phyloP scores from a whole-genome alignment of 2,329 filamentous ascomycete species.

The Knoxdaviesia capensis region DNA sequence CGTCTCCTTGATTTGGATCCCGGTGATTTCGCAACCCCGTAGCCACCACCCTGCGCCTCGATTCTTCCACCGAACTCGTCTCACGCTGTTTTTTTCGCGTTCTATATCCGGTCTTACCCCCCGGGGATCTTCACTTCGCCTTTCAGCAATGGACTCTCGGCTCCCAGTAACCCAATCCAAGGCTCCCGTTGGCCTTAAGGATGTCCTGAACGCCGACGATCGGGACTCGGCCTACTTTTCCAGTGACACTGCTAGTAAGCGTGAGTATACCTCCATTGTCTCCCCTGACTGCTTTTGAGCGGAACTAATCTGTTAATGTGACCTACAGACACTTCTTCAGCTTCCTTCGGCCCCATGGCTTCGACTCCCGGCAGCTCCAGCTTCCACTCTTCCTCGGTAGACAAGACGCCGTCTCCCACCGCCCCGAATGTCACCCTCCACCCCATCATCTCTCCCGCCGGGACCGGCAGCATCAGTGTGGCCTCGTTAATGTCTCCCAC shows the following conservation, averaged over 20 bases:
- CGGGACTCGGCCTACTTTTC: slow-evolving; percentile 9
- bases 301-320: neutral
- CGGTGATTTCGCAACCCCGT: too few species aligned
- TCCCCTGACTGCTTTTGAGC: neutral
- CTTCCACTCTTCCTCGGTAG: slow-evolving; percentile 29
- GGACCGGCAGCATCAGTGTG: slow-evolving; percentile 43
- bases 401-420: slow-evolving; percentile 44
- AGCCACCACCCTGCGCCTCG: too few species aligned
- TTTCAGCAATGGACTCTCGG: neutral
- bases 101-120: too few species aligned
- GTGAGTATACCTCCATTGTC: slow-evolving; percentile 5
- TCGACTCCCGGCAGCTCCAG: slow-evolving; percentile 21
- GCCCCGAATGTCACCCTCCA: slow-evolving; percentile 14
- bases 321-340: slow-evolving; percentile 21
- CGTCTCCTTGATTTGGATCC: too few species aligned
- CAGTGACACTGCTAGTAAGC: slow-evolving; percentile 8
- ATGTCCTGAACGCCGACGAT: slow-evolving; percentile 31
- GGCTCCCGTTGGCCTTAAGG: slow-evolving; percentile 23
- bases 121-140: too few species aligned
- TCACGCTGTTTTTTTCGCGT: too few species aligned
- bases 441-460: slow-evolving; percentile 31
- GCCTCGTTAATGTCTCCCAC: slow-evolving; percentile 45
- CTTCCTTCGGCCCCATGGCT: slow-evolving; percentile 18
- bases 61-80: too few species aligned
- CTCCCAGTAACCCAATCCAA: neutral